Percentiles rank a stretch among this genome's conserved stretches.
Evolutionary conservation across 2,329 filamentous ascomycete genomes (phyloP).

Genomic region (Sporothrix brunneoviolacea): DNA sequence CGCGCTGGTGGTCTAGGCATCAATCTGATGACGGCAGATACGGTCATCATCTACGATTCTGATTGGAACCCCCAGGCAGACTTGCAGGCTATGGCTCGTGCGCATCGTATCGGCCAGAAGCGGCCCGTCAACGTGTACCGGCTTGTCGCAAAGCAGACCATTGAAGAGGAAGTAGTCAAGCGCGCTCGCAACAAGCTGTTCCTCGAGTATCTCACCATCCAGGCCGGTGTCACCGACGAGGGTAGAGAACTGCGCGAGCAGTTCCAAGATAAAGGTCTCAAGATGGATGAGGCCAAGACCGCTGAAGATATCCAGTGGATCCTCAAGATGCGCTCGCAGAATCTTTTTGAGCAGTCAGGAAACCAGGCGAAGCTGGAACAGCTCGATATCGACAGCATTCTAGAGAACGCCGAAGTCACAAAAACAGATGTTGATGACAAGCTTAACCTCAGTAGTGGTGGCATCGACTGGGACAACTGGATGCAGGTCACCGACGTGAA

Average conservation of each 20-base stretch:
- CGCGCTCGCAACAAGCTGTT: constrained; percentile 95
- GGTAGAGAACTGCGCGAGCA: constrained; percentile 71
- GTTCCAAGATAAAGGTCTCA: constrained; percentile 68
- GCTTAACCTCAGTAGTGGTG: constrained; percentile 85
- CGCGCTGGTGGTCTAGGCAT: constrained; percentile 96
- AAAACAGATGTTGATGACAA: constrained; percentile 93
- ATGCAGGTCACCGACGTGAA: constrained; percentile 98
- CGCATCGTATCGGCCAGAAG: constrained; percentile 95
- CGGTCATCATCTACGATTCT: constrained; percentile 94
- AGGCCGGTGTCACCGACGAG: constrained; percentile 93
- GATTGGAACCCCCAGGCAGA: constrained; percentile 99
- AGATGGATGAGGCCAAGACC: constrained; percentile 74
- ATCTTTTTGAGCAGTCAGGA: constrained; percentile 95
- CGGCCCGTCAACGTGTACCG: constrained; percentile 94
- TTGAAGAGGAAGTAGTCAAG: constrained; percentile 95
- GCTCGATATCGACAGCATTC: constrained; percentile 92
- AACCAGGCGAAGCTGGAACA: constrained; percentile 97
- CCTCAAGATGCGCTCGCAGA: constrained; percentile 94
- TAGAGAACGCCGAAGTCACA: constrained; percentile 94
- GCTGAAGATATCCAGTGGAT: constrained; percentile 95
- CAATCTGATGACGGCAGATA: constrained; percentile 98
- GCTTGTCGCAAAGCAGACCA: constrained; percentile 93
- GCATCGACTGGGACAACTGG: constrained; percentile 80
- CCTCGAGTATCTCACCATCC: constrained; percentile 94
- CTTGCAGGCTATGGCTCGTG: constrained; percentile 95